Evolutionary conservation across 2,329 filamentous ascomycete species (phyloP), one percentile per base, ranked within the genome.

Genomic region (Cladophialophora yegresii): DNA sequence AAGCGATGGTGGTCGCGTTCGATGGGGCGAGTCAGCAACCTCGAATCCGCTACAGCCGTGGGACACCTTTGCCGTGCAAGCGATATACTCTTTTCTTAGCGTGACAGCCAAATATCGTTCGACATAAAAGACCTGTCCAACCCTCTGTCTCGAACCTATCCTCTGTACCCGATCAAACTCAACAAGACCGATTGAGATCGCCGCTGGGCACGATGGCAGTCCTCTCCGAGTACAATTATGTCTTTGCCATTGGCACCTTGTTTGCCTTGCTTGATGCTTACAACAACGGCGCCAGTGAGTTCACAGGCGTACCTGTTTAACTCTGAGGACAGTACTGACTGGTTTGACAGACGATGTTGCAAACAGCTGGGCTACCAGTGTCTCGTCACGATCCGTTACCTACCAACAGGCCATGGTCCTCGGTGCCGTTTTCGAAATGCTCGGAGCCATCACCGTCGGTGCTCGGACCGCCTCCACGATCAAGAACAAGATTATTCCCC

Each of bases 311-410:
- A 13, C 28, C 40, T 16, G 6, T 9, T n/a, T 4, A 26, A 16
- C 7, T 43, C 53, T 40, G 22, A 20, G 23, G 8, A 28, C 22
- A 23, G 20, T 33, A 50, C n/a, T 59, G 30, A 62, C 55, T 33
- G 50, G 28, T 63, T n/a, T 28, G 22, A 9, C 33, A 89, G 87
- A 92, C 77, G 90, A 93, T 89, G 90, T 93, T 63, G 90, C 90
- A 73, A 93, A 93, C 78, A 81, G 90, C 57, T 93, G 89, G 88
- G 90, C 90, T 7, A 93, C 90, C 71, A 89, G 85, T 72, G 89
- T 93, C 64, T 92, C 90, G 22, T 92, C 90, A n/a, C 81, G 90
- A 60, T 92, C 90, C 69, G 82, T 91, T 72, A 81, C 87, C 1
- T 89, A 91, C 78, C 77, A 85, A 70, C 86, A 88, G 77, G 89